Percentiles rank a stretch among this genome's conserved stretches.
Evolutionary conservation across 306 rosid species (phyloP).

Genomic region (Acacia melanoxylon): DNA sequence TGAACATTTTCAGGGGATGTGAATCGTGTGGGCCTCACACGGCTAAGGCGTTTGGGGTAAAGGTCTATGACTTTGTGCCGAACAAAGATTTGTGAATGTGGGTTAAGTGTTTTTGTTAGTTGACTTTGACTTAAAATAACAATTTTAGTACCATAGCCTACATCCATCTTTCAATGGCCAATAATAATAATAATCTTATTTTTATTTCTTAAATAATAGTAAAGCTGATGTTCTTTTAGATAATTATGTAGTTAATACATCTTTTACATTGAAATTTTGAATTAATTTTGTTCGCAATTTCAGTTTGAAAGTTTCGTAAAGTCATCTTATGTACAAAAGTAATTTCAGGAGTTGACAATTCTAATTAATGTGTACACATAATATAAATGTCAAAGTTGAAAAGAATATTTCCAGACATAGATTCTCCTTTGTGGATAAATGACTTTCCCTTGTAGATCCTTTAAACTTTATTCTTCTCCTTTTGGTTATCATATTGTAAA

Average conservation of each 20-base stretch:
- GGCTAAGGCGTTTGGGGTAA: not conserved
- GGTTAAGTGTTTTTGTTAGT: not conserved
- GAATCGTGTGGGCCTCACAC: slow-evolving; percentile 31
- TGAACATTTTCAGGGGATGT: not conserved
- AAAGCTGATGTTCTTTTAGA: not conserved
- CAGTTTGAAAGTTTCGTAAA: not conserved
- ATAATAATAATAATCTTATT: not conserved
- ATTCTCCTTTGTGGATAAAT: not conserved
- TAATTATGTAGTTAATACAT: not conserved
- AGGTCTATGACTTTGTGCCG: not conserved
- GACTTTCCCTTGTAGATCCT: not conserved
- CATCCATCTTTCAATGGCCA: not conserved
- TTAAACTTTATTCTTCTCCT: not conserved
- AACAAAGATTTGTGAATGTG: not conserved
- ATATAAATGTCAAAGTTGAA: not conserved
- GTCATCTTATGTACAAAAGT: not conserved
- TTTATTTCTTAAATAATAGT: not conserved
- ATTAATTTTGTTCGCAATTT: not conserved
- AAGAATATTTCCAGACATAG: not conserved
- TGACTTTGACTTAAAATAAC: not conserved
- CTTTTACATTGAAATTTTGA: not conserved
- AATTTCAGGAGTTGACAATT: not conserved
- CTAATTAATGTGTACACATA: not conserved
- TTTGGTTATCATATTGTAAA: no score
- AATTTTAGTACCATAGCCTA: not conserved